These are phyloP conservation scores for Verticillium tricorpus DNA, from an alignment of 2,329 filamentous ascomycete species.

Conservation along the genomic window DNA sequence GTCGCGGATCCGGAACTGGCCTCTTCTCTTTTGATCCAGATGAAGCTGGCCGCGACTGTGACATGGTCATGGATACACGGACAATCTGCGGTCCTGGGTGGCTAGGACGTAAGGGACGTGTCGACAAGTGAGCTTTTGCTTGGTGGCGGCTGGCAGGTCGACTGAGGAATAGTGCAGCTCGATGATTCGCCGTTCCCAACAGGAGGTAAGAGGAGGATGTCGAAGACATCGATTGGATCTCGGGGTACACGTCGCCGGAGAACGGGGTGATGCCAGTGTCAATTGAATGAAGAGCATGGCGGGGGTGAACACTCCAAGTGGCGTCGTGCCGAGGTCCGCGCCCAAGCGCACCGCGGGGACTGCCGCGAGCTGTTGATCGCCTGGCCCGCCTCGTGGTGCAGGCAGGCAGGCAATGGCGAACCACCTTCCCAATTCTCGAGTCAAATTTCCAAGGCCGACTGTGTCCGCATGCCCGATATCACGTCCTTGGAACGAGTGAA, in stretches of 20 bases:
- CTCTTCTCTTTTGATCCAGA: slow-evolving; percentile 17
- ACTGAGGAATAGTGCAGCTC: not conserved
- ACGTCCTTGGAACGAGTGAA: not conserved
- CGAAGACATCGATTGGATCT: not conserved
- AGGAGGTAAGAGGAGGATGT: not conserved
- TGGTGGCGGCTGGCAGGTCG: not conserved
- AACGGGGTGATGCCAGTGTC: not conserved
- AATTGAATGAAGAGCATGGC: not conserved
- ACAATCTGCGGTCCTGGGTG: not conserved
- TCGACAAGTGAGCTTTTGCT: not conserved
- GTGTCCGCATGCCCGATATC: not conserved
- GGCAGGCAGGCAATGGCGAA: not conserved
- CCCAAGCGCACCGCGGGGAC: not conserved
- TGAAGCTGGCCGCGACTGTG: slow-evolving; percentile 8
- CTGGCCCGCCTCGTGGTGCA: no score
- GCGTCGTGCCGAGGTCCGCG: not conserved
- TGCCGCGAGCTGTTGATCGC: not conserved
- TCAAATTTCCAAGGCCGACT: not conserved
- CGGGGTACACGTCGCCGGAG: not conserved
- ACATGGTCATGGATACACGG: slow-evolving; percentile 4
- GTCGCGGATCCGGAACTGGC: slow-evolving; percentile 42
- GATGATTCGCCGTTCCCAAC: not conserved
- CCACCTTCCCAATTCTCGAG: not conserved
- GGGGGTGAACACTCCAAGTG: not conserved
- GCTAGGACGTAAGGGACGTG: not conserved